Conservation (phyloP, 202 grass and related monocot genomes). For the Panicum hallii region DNA sequence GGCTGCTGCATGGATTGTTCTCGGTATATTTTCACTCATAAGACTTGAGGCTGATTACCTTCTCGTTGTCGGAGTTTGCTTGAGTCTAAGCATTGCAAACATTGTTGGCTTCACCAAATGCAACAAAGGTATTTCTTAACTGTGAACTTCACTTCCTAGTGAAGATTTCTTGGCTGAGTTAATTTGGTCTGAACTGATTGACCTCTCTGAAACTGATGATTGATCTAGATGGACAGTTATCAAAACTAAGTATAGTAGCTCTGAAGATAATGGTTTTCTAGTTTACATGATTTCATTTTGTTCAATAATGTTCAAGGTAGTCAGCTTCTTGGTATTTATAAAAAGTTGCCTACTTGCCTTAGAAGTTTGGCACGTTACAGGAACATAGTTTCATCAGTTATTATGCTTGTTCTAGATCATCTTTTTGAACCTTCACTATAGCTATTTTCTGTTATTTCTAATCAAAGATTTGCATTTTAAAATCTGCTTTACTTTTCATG, state of each 20-base stretch:
- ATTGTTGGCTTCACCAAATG: slow-evolving; percentile 99
- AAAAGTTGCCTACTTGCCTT: neutral
- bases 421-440: neutral
- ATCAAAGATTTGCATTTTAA: neutral
- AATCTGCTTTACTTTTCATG: slow-evolving; percentile 25
- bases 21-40: slow-evolving; percentile 95
- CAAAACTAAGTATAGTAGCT: neutral
- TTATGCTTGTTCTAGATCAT: slow-evolving; percentile 9
- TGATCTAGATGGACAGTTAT: slow-evolving; percentile 14
- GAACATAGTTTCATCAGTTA: neutral
- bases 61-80: slow-evolving; percentile 95
- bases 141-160: slow-evolving; percentile 3
- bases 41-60: slow-evolving; percentile 95
- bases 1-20: slow-evolving; percentile 95
- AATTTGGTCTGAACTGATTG: slow-evolving; percentile 31
- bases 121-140: slow-evolving; percentile 74
- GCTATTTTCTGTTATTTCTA: neutral
- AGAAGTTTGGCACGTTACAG: neutral
- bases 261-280: neutral
- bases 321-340: neutral
- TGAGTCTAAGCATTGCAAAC: slow-evolving; percentile 92
- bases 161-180: neutral
- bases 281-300: neutral
- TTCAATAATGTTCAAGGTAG: neutral
- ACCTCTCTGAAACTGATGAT: slow-evolving; percentile 10